Evolutionary conservation across 805 yeast genomes (phyloP).

Genomic region (Candida hungchunana): DNA sequence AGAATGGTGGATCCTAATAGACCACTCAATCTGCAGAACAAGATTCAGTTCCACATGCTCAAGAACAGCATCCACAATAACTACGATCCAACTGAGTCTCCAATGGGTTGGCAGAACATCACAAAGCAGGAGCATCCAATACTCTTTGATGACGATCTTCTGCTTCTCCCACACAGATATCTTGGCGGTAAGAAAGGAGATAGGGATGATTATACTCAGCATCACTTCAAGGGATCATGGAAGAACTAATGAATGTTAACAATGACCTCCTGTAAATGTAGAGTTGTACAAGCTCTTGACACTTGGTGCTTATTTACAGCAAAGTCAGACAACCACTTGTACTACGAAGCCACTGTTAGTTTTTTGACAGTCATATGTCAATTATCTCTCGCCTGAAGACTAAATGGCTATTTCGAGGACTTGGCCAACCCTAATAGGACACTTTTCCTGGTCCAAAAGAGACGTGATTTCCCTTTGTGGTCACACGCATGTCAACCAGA

Average conservation of each 20-base stretch:
- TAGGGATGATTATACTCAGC: conserved; percentile 50
- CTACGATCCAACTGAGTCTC: conserved; percentile 11
- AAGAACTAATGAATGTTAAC: too few species aligned
- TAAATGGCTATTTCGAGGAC: too few species aligned
- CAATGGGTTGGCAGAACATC: conserved; percentile 18
- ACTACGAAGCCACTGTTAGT: too few species aligned
- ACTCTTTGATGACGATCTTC: conserved; percentile 50
- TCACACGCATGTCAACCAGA: too few species aligned
- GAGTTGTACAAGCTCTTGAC: too few species aligned
- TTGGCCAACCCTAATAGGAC: too few species aligned
- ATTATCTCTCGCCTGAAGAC: too few species aligned
- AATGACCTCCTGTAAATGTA: too few species aligned
- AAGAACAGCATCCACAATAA: conserved; percentile 9
- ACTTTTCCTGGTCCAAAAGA: too few species aligned
- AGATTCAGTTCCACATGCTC: conserved; percentile 7
- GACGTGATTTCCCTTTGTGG: too few species aligned
- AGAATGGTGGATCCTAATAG: conserved; percentile 15
- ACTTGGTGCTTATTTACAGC: neutral
- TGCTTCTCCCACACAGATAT: conserved; percentile 63
- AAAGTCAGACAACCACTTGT: neutral
- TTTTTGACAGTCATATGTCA: too few species aligned
- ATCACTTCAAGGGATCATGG: conserved; percentile 61
- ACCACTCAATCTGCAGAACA: conserved; percentile 8
- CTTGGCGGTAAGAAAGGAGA: conserved; percentile 47
- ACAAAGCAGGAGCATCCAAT: conserved; percentile 17